These are phyloP conservation scores for Anthostomella pinea DNA, from an alignment of 2,329 filamentous ascomycete species.

Conservation along the genomic window DNA sequence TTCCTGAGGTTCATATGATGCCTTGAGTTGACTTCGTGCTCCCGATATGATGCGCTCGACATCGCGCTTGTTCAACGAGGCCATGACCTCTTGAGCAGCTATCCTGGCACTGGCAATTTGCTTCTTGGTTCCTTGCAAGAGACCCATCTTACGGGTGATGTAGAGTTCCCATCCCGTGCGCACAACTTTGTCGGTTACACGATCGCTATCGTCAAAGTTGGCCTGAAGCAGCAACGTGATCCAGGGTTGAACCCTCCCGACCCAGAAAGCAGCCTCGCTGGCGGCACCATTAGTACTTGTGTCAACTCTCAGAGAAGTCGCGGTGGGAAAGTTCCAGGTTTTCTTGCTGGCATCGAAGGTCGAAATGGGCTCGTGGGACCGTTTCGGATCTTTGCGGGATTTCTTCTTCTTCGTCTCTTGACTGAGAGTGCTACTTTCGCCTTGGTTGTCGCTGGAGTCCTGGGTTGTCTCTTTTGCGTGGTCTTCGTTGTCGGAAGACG, in stretches of 20 bases:
- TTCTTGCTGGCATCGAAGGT: conserved; percentile 14
- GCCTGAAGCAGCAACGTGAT: conserved; percentile 8
- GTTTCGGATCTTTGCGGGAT: conserved; percentile 9
- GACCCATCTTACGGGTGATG: conserved; percentile 14
- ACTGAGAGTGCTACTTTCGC: no score
- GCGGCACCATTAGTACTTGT: background rate
- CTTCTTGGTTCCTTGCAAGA: conserved; percentile 21
- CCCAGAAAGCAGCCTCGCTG: conserved; percentile 3
- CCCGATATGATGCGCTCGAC: conserved; percentile 16
- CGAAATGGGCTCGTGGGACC: conserved; percentile 9
- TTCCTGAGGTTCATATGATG: background rate
- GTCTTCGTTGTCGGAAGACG: conserved; percentile 2
- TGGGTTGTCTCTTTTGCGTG: background rate
- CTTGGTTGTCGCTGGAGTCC: background rate
- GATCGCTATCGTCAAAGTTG: conserved; percentile 14
- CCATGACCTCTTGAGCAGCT: conserved; percentile 14
- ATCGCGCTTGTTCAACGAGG: conserved; percentile 4
- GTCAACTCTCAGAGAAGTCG: background rate
- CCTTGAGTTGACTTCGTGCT: conserved; percentile 5
- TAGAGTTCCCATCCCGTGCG: conserved; percentile 18
- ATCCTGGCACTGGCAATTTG: conserved; percentile 8
- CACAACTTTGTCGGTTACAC: conserved; percentile 19
- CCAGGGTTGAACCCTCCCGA: conserved; percentile 8
- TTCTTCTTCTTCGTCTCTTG: conserved; percentile 5
- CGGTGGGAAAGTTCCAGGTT: conserved; percentile 1